These are phyloP conservation scores for Tylopilus balloui DNA, from an alignment of 768 basidiomycete species.

Conservation along the genomic window DNA sequence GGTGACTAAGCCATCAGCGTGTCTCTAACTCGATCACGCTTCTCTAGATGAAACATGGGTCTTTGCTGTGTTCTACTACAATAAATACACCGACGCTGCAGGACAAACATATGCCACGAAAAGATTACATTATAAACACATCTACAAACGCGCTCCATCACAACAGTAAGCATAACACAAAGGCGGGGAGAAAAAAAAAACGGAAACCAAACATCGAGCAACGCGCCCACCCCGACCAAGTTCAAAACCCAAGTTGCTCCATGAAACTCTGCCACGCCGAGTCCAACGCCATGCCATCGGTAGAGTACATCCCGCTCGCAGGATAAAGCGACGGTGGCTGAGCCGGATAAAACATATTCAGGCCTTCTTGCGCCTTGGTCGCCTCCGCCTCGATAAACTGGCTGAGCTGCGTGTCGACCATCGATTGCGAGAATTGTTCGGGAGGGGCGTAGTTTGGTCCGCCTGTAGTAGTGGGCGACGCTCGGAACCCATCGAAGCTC, in stretches of 20 bases:
- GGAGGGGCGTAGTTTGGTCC: conserved; percentile 29
- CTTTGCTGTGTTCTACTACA: too few relatives aligned
- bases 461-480: conserved; percentile 12
- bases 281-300: conserved; percentile 42
- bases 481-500: conserved; percentile 37
- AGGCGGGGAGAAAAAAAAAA: too few relatives aligned
- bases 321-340: conserved; percentile 10
- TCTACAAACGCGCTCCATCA: too few relatives aligned
- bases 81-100: too few relatives aligned
- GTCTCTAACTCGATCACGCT: too few relatives aligned
- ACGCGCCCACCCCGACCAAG: background rate
- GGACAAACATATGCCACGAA: too few relatives aligned
- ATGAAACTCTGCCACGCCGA: conserved; percentile 65
- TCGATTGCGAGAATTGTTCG: conserved; percentile 24
- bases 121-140: too few relatives aligned
- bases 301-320: conserved; percentile 1
- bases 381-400: conserved; percentile 16
- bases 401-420: conserved; percentile 31
- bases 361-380: conserved; percentile 6
- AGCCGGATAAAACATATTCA: conserved; percentile 17
- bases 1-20: too few relatives aligned
- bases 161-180: too few relatives aligned
- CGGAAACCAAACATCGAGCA: too few relatives aligned
- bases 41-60: too few relatives aligned
- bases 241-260: conserved; percentile 57